These are phyloP conservation scores for Paraphoma chrysanthemicola DNA, from an alignment of 2,329 filamentous ascomycete species.

Conservation along the genomic window DNA sequence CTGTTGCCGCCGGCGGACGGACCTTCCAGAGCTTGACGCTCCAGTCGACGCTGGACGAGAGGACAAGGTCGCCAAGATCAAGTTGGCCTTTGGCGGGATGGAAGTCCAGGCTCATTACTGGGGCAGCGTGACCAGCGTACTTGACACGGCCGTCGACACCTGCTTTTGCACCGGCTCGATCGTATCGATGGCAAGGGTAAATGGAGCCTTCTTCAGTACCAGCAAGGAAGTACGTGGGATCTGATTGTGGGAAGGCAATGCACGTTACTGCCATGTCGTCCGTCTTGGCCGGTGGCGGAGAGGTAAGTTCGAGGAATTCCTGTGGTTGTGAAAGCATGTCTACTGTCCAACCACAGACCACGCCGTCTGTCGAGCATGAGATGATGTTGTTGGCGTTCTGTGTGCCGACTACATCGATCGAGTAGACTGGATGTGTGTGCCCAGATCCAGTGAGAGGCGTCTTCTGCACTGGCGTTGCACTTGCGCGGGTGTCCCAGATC, in stretches of 20 bases:
- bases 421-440: conserved; percentile 96
- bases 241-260: conserved; percentile 91
- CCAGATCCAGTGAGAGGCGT: conserved; percentile 93
- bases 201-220: conserved; percentile 97
- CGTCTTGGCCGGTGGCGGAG: conserved; percentile 79
- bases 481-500: conserved; percentile 93
- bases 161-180: conserved; percentile 95
- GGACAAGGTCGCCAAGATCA: conserved; percentile 90
- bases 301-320: conserved; percentile 86
- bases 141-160: conserved; percentile 88
- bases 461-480: conserved; percentile 85
- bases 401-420: conserved; percentile 92
- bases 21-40: conserved; percentile 97
- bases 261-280: conserved; percentile 95
- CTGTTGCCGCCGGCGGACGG: conserved; percentile 76
- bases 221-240: conserved; percentile 96
- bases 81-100: conserved; percentile 91
- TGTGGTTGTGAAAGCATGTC: conserved; percentile 98
- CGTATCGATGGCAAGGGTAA: conserved; percentile 95
- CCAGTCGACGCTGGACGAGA: conserved; percentile 95
- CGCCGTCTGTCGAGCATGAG: conserved; percentile 93
- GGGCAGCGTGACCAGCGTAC: conserved; percentile 89
- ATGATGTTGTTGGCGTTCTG: conserved; percentile 99
- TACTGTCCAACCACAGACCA: conserved; percentile 95
- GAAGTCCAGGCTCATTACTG: conserved; percentile 95